These are phyloP conservation scores for Prillingera fragicola DNA, from an alignment of 1,284 basidiomycete genomes.

Conservation along the genomic window DNA sequence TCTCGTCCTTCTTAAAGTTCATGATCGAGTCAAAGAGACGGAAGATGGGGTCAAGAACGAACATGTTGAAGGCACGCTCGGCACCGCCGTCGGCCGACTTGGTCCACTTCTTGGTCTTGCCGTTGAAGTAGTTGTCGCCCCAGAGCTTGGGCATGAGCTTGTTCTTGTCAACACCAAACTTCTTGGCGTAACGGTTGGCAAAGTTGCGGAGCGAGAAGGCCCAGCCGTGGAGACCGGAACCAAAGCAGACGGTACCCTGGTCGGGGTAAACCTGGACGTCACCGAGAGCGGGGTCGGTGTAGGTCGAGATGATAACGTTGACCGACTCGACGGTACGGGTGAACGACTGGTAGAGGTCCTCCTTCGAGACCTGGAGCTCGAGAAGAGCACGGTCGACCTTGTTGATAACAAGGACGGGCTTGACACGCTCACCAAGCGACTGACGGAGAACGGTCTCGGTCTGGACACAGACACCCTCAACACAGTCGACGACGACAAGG, in stretches of 20 bases:
- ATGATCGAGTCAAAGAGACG: constrained; percentile 97
- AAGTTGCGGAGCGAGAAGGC: constrained; percentile 99
- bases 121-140: constrained; percentile 99
- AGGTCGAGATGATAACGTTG: constrained; percentile 98
- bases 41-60: constrained; percentile 99
- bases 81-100: constrained; percentile 78
- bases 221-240: constrained; percentile 99
- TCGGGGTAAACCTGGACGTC: constrained; percentile 99
- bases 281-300: constrained; percentile 89
- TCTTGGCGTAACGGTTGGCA: constrained; percentile 91
- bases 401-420: constrained; percentile 99
- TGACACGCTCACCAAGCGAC: constrained; percentile 96
- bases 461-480: constrained; percentile 99
- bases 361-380: constrained; percentile 96
- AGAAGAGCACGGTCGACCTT: constrained; percentile 99
- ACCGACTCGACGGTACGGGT: constrained; percentile 95
- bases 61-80: constrained; percentile 90
- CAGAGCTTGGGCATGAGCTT: constrained; percentile 98
- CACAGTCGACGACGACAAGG: constrained; percentile 97
- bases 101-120: constrained; percentile 94
- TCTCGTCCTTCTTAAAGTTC: constrained; percentile 98
- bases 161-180: constrained; percentile 97
- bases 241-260: constrained; percentile 97
- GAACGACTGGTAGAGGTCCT: constrained; percentile 97
- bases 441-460: constrained; percentile 99